phyloP scores from a whole-genome alignment of 306 rosid species.

The Bauhinia variegata region DNA sequence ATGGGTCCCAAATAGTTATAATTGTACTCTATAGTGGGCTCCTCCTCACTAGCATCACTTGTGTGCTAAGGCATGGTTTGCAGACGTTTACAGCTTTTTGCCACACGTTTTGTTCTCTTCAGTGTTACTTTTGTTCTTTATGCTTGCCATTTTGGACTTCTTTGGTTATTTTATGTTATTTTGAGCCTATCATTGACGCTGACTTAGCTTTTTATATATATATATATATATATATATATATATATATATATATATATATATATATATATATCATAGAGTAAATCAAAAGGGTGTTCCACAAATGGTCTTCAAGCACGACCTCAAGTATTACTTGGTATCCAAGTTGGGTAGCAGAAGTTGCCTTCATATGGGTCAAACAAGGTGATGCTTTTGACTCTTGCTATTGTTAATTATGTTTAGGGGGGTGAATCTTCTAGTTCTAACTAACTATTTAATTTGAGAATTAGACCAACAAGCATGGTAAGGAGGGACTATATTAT shows the following conservation, averaged over 20 bases:
- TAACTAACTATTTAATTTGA: too few species aligned
- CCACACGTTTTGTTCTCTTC: too few species aligned
- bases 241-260: too few species aligned
- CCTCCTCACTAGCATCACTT: slow-evolving; percentile 45
- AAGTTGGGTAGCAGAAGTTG: slow-evolving; percentile 3
- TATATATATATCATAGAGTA: slow-evolving; percentile 35
- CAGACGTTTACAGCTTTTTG: slow-evolving; percentile 6
- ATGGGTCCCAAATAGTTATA: slow-evolving; percentile 5
- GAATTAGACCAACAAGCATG: too few species aligned
- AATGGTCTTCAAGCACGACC: slow-evolving; percentile 33
- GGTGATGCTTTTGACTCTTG: too few species aligned
- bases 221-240: too few species aligned
- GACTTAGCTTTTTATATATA: slow-evolving; percentile 37
- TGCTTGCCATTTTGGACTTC: slow-evolving; percentile 4
- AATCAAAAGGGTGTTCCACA: slow-evolving; percentile 40
- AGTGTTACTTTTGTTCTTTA: slow-evolving; percentile 24
- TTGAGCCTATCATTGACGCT: slow-evolving; percentile 28
- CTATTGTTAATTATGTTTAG: too few species aligned
- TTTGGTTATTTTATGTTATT: slow-evolving; percentile 16
- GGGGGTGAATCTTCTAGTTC: too few species aligned
- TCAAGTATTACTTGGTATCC: not conserved
- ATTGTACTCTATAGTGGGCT: slow-evolving; percentile 34
- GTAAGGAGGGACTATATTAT: too few species aligned
- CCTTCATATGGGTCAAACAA: not conserved
- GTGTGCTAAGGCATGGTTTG: slow-evolving; percentile 40